Conservation (phyloP, 805 yeast species). For the Pichia cephalocereana region DNA sequence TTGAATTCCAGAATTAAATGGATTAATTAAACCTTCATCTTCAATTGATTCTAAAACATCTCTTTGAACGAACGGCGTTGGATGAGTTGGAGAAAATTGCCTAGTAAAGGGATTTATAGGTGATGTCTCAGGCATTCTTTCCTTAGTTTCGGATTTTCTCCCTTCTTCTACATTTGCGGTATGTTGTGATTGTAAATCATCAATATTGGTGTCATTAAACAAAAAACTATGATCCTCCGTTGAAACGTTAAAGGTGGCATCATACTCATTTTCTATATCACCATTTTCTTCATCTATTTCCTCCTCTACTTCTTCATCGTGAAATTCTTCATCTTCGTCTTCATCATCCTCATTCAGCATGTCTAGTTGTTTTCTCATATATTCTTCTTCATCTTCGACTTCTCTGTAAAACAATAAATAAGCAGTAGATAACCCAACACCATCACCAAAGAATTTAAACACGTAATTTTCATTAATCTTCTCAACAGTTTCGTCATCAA, state of each 20-base stretch:
- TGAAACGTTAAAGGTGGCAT: too few relatives aligned
- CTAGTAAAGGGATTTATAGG: neutral
- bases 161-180: too few relatives aligned
- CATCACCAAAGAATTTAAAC: conserved; percentile 78
- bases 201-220: neutral
- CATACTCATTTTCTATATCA: neutral
- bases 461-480: conserved; percentile 77
- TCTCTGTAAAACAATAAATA: conserved; percentile 78
- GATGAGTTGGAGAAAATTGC: neutral
- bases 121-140: neutral
- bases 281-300: neutral
- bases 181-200: neutral
- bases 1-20: neutral
- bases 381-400: conserved; percentile 32
- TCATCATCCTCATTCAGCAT: conserved; percentile 22
- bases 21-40: neutral
- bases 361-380: conserved; percentile 20
- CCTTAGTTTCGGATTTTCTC: too few relatives aligned
- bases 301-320: neutral
- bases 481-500: conserved; percentile 94
- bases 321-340: neutral
- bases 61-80: neutral
- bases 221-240: too few relatives aligned
- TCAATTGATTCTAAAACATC: neutral
- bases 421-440: conserved; percentile 83